Evolutionary conservation across 257 asterid species (phyloP).

Genomic region (Buddleja alternifolia): DNA sequence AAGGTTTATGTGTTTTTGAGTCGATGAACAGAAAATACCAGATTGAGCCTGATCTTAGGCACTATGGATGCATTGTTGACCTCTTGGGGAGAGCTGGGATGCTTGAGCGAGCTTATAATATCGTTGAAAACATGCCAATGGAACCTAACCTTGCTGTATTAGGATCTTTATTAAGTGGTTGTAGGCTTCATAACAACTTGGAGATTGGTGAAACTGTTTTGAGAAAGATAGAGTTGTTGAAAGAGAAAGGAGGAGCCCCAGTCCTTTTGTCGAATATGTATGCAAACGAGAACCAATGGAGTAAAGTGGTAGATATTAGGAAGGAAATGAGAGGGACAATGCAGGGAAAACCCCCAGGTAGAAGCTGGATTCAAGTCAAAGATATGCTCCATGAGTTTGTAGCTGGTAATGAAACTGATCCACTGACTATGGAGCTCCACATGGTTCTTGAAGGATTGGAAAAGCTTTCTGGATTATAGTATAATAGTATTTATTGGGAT

Average conservation of each 20-base stretch:
- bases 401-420: conserved; percentile 33
- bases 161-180: conserved; percentile 50
- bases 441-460: conserved; percentile 40
- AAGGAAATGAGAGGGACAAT: conserved; percentile 43
- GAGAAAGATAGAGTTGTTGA: conserved; percentile 45
- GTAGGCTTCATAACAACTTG: conserved; percentile 48
- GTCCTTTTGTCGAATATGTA: conserved; percentile 56
- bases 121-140: conserved; percentile 48
- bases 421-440: conserved; percentile 32
- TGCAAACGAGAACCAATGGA: conserved; percentile 50
- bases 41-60: conserved; percentile 49
- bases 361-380: conserved; percentile 54
- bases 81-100: conserved; percentile 57
- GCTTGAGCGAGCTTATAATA: conserved; percentile 44
- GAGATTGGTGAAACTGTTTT: conserved; percentile 43
- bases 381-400: conserved; percentile 45
- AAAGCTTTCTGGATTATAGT: conserved; percentile 22
- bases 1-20: conserved; percentile 50
- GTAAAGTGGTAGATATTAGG: conserved; percentile 43
- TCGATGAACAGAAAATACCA: conserved; percentile 37
- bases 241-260: conserved; percentile 46
- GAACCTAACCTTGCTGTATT: conserved; percentile 50
- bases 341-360: conserved; percentile 45
- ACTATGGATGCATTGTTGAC: conserved; percentile 61
- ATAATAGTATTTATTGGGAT: conserved; percentile 1